Evolutionary conservation across 495 filamentous ascomycete species (phyloP), one percentile per base, ranked within the genome.

Genomic region (Trichoderma reesei): DNA sequence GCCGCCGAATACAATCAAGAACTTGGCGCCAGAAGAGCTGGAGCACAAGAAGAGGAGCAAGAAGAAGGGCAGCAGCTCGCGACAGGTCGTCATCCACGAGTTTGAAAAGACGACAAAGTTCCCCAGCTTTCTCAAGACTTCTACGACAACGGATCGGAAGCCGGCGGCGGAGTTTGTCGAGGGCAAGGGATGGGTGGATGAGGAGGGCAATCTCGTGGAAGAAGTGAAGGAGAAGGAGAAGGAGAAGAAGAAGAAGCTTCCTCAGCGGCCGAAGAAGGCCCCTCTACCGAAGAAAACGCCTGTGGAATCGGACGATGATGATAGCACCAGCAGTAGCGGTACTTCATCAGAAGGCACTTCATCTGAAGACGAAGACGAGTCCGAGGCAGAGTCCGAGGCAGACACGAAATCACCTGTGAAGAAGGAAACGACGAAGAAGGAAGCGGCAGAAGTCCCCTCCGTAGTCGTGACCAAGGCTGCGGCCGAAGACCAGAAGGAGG

Each of bases 181-280:
- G 37, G 91, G 86, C 16, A 89, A 90, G 67, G 93, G 94, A 0
- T 97, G 94, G 94, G 80, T 96, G 4, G 89, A 96, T 70, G 83
- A 85, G 67, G 76, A 85, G 18, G 94, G 92, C 2, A 85, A 87
- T 62, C 69, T 96, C 26, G 85, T 94, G 10, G 88, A 96, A 61
- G 67, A 70, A 5, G 73, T 75, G 18, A 78, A 73, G 46, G 70
- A 69, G 67, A 60, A 65, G 68, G 60, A 42, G 67, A 34, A 39
- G 51, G 39, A 42, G 65, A 46, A 26, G 38, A 68, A 67, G 37
- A 67, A 56, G 46, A 11, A 26, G 63, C 38, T 39, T 2, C 42
- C 33, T 56, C 64, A 54, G 62, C 44, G 41, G 62, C 59, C 9
- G 44, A 20, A 65, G 56, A 31, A 64, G 68, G 26, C 48, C 59